Evolutionary conservation across 2,329 filamentous ascomycete genomes (phyloP), one percentile per base, ranked within the genome.

Genomic region (Trichoderma polysporum): DNA sequence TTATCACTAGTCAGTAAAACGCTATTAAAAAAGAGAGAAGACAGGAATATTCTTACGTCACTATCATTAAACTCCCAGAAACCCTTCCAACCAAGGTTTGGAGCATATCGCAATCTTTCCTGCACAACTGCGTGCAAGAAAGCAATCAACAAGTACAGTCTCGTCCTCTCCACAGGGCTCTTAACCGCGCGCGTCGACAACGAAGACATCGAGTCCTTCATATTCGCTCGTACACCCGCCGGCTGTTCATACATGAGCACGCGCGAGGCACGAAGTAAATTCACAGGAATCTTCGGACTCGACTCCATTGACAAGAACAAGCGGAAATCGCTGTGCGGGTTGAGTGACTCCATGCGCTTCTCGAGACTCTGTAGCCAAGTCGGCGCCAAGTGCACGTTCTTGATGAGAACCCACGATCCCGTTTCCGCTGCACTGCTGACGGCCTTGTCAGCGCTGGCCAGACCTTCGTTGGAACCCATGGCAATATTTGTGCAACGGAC

Each of bases 61-160:
- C 94, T 97, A 79, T 99, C 96, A 77, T 99, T 99, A 79, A 99
- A 99, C 80, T 99, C 96, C 95, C 96, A 99, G 85, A 97, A 97
- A 63, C 93, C 93, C 83, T 97, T 97, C 95, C 95, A 99, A 68
- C 95, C 95, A 65, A 99, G 83, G 66, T 86, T 94, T 0, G 95
- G 96, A 27, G 94, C 94, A 77, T 99, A 99, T 69, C 95, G 91
- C 69, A 99, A 83, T 73, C 96, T 86, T 79, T 99, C 95, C 78
- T 99, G 95, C 12, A 97, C 89, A 41, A 99, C 94, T 7, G 95
- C 96, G 76, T 99, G 95, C 73, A 99, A 77, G 86, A 99, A 98
- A 3, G 91, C 95, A 41, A 99, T 85, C 57, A 99, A 83, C 56
- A 99, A 85, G 75, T 99, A 98, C 61, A 99, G 82, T 70, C 96